Percentiles rank a stretch among this genome's conserved stretches.
phyloP scores from a whole-genome alignment of 768 basidiomycete species.

The Suillus hirtellus region DNA sequence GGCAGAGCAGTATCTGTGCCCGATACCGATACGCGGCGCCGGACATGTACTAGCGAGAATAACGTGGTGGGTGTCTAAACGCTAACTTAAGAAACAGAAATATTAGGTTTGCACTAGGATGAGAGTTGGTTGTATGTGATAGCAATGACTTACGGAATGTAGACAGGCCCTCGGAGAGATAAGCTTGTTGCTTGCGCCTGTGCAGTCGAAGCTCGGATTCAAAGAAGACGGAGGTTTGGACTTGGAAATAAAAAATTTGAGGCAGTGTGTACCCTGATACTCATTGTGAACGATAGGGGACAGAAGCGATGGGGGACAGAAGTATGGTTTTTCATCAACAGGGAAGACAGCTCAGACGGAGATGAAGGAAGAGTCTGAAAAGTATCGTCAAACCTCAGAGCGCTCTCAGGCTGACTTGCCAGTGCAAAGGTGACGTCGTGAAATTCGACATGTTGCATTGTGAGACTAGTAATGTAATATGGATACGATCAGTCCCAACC shows the following conservation, averaged over 20 bases:
- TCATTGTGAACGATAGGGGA: too few relatives aligned
- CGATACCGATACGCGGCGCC: background rate
- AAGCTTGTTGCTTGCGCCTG: background rate
- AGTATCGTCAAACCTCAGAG: background rate
- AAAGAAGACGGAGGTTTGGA: background rate
- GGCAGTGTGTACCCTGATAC: background rate
- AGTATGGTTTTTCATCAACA: background rate
- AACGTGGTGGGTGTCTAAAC: background rate
- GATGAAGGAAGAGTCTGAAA: background rate
- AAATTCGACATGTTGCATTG: background rate
- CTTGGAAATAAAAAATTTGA: background rate
- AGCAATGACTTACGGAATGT: background rate
- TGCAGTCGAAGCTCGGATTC: background rate
- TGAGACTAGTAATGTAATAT: background rate
- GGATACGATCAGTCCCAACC: background rate
- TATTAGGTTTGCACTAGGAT: background rate
- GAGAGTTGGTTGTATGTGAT: too few relatives aligned
- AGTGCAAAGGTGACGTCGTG: background rate
- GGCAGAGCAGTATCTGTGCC: background rate
- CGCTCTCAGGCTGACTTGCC: background rate
- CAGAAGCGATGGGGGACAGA: background rate
- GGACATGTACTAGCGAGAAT: background rate
- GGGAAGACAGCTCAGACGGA: background rate
- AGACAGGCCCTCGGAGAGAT: background rate
- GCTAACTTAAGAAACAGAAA: background rate